phyloP scores from a whole-genome alignment of 2,329 filamentous ascomycete genomes.

The Nigrospora sphaerica region DNA sequence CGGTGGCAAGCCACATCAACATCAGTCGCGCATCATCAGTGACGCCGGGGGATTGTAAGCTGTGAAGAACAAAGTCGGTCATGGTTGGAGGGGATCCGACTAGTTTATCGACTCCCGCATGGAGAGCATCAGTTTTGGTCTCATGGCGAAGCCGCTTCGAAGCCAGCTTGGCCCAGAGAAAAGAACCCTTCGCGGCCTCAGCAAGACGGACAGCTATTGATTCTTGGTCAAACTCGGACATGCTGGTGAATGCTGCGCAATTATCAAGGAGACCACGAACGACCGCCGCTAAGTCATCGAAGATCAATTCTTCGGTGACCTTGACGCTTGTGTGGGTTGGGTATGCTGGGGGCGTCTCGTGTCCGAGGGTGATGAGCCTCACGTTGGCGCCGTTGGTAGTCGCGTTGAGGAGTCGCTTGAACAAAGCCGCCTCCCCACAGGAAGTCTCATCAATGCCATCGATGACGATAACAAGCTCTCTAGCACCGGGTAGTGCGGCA shows the following conservation, averaged over 20 bases:
- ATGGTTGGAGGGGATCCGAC: constrained; percentile 16
- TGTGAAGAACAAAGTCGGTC: constrained; percentile 21
- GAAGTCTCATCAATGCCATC: constrained; percentile 28
- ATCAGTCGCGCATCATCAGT: constrained; percentile 23
- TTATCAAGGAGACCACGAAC: constrained; percentile 18
- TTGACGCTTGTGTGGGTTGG: constrained; percentile 11
- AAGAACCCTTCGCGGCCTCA: constrained; percentile 25
- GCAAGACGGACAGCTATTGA: constrained; percentile 21
- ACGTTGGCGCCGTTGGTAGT: constrained; percentile 14
- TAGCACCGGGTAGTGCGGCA: constrained; percentile 19
- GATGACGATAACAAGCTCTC: constrained; percentile 27
- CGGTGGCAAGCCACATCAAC: constrained; percentile 28
- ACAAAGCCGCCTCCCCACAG: constrained; percentile 18
- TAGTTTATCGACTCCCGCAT: constrained; percentile 20
- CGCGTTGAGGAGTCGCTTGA: constrained; percentile 17
- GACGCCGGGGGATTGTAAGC: constrained; percentile 15
- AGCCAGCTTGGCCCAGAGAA: constrained; percentile 29
- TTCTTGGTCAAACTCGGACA: constrained; percentile 25
- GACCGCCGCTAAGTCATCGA: constrained; percentile 27
- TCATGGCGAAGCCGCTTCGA: constrained; percentile 21
- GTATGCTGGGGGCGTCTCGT: constrained; percentile 9
- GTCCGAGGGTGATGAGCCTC: constrained; percentile 23
- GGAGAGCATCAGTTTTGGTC: constrained; percentile 13
- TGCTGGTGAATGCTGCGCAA: constrained; percentile 12
- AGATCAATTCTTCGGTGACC: constrained; percentile 22